Conservation (phyloP, 1,284 basidiomycete species). For the Tremellales sp. region DNA sequence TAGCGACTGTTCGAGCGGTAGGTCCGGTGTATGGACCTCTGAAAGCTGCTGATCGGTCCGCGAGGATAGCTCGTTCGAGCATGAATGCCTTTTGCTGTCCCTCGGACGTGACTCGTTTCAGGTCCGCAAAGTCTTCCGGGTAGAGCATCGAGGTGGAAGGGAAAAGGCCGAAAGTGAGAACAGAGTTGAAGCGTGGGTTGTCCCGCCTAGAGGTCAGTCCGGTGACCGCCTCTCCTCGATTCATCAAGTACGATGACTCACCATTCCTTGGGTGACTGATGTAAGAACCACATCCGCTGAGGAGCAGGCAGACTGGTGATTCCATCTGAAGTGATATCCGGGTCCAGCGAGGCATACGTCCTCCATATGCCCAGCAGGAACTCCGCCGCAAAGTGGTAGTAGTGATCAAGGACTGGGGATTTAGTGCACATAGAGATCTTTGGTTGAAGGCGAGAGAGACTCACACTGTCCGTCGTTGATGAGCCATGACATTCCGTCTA, state of each 20-base stretch:
- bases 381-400: constrained; percentile 78
- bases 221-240: neutral
- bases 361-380: constrained; percentile 68
- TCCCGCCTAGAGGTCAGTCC: constrained; percentile 40
- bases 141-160: constrained; percentile 58
- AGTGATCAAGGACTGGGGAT: constrained; percentile 62
- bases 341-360: constrained; percentile 56
- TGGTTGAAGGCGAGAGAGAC: constrained; percentile 5
- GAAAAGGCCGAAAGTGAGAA: constrained; percentile 43
- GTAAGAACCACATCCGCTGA: constrained; percentile 43
- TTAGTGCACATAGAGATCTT: neutral
- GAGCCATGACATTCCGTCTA: constrained; percentile 62
- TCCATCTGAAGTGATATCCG: constrained; percentile 34
- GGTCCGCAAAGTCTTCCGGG: constrained; percentile 63
- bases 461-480: constrained; percentile 49
- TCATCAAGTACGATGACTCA: constrained; percentile 12
- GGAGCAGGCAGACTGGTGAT: constrained; percentile 37
- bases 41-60: constrained; percentile 70
- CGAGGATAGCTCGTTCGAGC: constrained; percentile 54
- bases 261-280: constrained; percentile 41
- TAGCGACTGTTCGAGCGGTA: constrained; percentile 61
- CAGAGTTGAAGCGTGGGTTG: constrained; percentile 43
- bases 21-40: constrained; percentile 60
- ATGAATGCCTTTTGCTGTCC: constrained; percentile 46
- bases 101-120: constrained; percentile 38